These are phyloP conservation scores for Penicillium mononematosum DNA, from an alignment of 495 filamentous ascomycete species.

Conservation along the genomic window DNA sequence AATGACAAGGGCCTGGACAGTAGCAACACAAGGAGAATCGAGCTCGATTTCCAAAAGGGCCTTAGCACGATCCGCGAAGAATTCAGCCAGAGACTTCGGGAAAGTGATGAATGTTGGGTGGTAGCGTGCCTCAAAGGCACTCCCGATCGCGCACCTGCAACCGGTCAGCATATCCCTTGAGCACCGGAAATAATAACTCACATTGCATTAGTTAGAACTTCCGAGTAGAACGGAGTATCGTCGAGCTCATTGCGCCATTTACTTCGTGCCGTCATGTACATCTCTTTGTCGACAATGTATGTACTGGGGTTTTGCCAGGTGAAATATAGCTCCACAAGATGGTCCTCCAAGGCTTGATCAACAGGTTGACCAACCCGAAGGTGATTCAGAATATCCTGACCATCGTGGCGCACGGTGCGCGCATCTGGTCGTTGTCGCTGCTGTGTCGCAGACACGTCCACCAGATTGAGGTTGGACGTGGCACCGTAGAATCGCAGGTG, in stretches of 20 bases:
- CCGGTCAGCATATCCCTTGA: slow-evolving; percentile 6
- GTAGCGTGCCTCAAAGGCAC: slow-evolving; percentile 47
- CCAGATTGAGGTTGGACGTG: slow-evolving; percentile 49
- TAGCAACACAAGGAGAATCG: slow-evolving; percentile 51
- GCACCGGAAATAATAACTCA: slow-evolving; percentile 19
- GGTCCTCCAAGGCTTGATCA: slow-evolving; percentile 44
- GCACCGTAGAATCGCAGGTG: slow-evolving; percentile 51
- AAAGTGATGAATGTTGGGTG: slow-evolving; percentile 49
- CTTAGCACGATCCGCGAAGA: slow-evolving; percentile 51
- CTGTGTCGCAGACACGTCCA: slow-evolving; percentile 46
- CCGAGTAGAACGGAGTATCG: slow-evolving; percentile 50
- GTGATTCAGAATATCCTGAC: slow-evolving; percentile 46
- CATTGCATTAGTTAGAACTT: slow-evolving; percentile 52
- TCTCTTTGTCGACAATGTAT: slow-evolving; percentile 50
- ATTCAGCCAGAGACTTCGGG: slow-evolving; percentile 47
- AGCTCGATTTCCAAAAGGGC: slow-evolving; percentile 50
- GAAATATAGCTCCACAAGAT: slow-evolving; percentile 51
- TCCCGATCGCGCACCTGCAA: slow-evolving; percentile 48
- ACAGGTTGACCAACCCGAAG: slow-evolving; percentile 45
- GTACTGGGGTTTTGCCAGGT: slow-evolving; percentile 52
- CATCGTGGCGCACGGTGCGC: slow-evolving; percentile 47
- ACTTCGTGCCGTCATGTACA: slow-evolving; percentile 42
- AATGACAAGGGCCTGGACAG: slow-evolving; percentile 50
- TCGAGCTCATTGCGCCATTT: slow-evolving; percentile 45
- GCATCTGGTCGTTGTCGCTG: slow-evolving; percentile 53